Evolutionary conservation across 1,284 basidiomycete species (phyloP), one percentile per base, ranked within the genome.

Genomic region (Phylloboletellus chloephorus): DNA sequence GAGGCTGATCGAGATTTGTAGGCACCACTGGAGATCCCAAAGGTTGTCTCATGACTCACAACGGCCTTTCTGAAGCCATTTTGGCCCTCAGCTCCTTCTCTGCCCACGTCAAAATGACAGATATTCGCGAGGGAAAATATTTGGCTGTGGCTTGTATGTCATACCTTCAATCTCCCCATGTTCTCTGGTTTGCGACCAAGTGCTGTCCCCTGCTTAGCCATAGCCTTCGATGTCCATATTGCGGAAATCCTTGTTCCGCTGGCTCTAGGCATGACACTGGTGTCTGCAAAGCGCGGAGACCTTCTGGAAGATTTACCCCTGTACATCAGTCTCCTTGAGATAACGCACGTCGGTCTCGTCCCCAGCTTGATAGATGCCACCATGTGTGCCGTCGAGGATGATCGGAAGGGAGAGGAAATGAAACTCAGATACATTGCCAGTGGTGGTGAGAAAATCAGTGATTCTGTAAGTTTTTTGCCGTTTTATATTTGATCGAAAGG

Each of bases 11-110:
- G 13, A 22, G 16, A 12, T 32, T 30, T 26, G 13, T 25, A 74
- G 72, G 73, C 5, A 77, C 74, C 2, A 77, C 74, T 2, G 74
- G 75, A 23, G 72, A 65, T 30, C 74, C 74, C 1, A 77, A 77
- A 49, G 74, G 74, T n/a, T 77, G 75, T 51, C 54, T 77, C n/a
- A 50, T 74, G 23, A 73, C 69, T 10, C 68, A 76, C 44, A 44
- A 55, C 9, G 71, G 73, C 8, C 58, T 75, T 11, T 52, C 60
- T 12, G 66, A 71, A 50, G 73, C 70, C 3, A 66, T 72, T 16
- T 49, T 67, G 35, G 67, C 69, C 12, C 50, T 75, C 21, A 65
- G 66, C 39, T 64, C 56, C 30, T 64, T 67, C 15, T 52, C 68
- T n/a, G 62, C 66, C 7, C 48, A 63, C 17, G 66, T 67, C 24